These are phyloP conservation scores for Syncephalastrum monosporum DNA, from an alignment of 371 early-diverging fungal species.

Conservation along the genomic window DNA sequence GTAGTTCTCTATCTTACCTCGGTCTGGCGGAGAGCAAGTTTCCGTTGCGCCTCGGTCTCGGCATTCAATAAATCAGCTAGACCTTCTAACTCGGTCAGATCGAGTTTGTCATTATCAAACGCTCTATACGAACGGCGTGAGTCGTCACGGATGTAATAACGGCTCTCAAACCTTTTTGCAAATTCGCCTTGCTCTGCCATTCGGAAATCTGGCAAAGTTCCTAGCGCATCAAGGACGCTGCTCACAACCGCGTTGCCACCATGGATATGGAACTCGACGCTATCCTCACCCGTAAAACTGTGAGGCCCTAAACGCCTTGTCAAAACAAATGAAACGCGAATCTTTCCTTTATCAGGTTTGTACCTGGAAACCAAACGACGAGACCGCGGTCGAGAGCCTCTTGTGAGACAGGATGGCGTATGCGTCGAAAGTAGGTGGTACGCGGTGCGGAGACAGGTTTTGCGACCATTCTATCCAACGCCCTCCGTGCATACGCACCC, in stretches of 20 bases:
- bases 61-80: constrained; percentile 80
- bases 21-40: constrained; percentile 70
- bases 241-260: constrained; percentile 75
- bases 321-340: not conserved
- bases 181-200: constrained; percentile 84
- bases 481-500: constrained; percentile 57
- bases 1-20: constrained; percentile 35
- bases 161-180: constrained; percentile 41
- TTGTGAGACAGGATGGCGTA: constrained; percentile 48
- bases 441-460: constrained; percentile 35
- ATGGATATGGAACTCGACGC: constrained; percentile 79
- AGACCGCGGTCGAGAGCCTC: constrained; percentile 63
- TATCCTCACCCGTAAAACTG: constrained; percentile 83
- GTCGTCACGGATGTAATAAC: not conserved
- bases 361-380: constrained; percentile 68
- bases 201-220: constrained; percentile 44
- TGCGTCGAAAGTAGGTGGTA: constrained; percentile 47
- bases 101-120: constrained; percentile 77
- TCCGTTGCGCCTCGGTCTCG: constrained; percentile 78
- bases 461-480: constrained; percentile 18
- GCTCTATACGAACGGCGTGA: constrained; percentile 40
- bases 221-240: constrained; percentile 60
- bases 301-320: constrained; percentile 49
- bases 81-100: constrained; percentile 80
- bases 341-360: not conserved